Evolutionary conservation across 192 early-diverging fungal species (phyloP).

Genomic region (Coemansia umbellata): DNA sequence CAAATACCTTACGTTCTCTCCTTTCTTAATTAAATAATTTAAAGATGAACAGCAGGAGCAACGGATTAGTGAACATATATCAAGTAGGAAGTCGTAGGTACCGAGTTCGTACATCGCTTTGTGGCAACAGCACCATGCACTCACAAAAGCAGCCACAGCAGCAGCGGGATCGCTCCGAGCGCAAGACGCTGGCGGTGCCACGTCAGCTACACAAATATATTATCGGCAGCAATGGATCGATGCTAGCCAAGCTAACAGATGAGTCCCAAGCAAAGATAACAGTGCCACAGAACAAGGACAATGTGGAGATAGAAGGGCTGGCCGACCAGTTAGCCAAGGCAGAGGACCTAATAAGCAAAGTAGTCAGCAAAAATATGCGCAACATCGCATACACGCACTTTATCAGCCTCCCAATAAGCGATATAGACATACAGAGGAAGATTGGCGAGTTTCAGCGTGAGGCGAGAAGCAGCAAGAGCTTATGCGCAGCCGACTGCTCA

Average conservation of each 20-base stretch:
- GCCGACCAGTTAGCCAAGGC: constrained; percentile 9
- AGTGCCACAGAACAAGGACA: constrained; percentile 12
- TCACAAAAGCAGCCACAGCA: too few species aligned
- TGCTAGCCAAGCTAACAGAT: not conserved
- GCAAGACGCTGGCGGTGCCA: too few species aligned
- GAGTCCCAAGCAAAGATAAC: constrained; percentile 24
- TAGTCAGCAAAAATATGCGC: constrained; percentile 11
- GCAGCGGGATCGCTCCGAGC: too few species aligned
- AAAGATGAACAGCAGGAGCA: too few species aligned
- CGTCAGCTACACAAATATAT: constrained; percentile 22
- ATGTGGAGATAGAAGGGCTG: constrained; percentile 18
- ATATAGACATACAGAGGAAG: constrained; percentile 20
- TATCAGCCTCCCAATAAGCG: constrained; percentile 27
- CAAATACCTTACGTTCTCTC: too few species aligned
- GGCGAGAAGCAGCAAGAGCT: not conserved
- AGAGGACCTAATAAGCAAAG: constrained; percentile 6
- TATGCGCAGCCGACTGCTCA: not conserved
- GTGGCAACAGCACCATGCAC: too few species aligned
- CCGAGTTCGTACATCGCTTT: too few species aligned
- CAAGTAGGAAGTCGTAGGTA: too few species aligned
- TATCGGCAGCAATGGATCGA: constrained; percentile 3
- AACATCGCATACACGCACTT: constrained; percentile 39
- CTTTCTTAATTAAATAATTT: too few species aligned
- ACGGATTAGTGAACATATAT: too few species aligned
- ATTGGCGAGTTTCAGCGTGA: constrained; percentile 17